phyloP scores from a whole-genome alignment of 441 rosid species.

The Viola pubescens region DNA sequence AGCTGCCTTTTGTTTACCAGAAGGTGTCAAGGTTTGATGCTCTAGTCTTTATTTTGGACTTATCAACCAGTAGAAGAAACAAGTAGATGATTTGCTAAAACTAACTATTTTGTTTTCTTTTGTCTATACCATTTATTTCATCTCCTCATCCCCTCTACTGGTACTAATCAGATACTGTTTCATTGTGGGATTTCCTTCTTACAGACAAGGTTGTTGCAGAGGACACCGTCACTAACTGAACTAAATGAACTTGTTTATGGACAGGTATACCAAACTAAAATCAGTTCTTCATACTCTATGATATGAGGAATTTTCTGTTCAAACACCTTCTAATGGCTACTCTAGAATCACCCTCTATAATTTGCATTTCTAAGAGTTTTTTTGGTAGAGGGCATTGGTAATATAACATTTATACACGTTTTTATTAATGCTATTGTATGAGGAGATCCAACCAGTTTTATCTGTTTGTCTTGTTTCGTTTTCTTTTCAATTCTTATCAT shows the following conservation, averaged over 20 bases:
- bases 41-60: background rate
- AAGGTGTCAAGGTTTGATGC: slow-evolving; percentile 69
- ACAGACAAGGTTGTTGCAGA: slow-evolving; percentile 79
- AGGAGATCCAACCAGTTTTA: no score
- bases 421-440: no score
- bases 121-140: no score
- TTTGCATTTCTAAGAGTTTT: no score
- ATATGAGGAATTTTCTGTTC: no score
- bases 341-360: no score
- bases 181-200: slow-evolving; percentile 10
- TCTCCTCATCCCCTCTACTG: background rate
- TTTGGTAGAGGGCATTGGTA: no score
- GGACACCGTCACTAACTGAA: slow-evolving; percentile 91
- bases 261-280: slow-evolving; percentile 48
- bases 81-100: background rate
- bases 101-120: background rate
- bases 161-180: background rate
- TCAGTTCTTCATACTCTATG: background rate
- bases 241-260: slow-evolving; percentile 91
- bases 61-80: background rate
- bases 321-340: no score
- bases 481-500: no score
- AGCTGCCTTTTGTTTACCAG: slow-evolving; percentile 90
- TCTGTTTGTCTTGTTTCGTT: no score
- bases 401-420: no score